Percentiles rank a stretch among this genome's conserved stretches.
These are phyloP conservation scores for Cercospora brassicicola DNA, from an alignment of 2,329 filamentous ascomycete genomes.

Conservation along the genomic window DNA sequence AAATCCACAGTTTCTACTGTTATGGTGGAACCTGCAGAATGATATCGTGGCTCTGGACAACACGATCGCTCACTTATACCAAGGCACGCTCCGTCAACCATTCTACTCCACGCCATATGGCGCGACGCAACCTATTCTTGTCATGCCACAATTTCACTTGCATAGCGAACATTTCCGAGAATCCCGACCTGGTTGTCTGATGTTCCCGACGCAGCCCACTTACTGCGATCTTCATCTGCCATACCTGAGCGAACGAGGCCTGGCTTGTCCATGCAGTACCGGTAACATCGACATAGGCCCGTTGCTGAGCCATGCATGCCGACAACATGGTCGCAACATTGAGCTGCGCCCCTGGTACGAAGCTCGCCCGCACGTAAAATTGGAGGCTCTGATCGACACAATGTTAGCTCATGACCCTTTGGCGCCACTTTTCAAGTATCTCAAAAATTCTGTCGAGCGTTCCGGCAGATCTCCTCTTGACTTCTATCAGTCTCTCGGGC, in stretches of 20 bases:
- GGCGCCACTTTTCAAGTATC: background rate
- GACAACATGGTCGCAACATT: background rate
- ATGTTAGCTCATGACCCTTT: background rate
- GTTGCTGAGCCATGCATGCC: background rate
- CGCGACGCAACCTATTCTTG: background rate
- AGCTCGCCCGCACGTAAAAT: background rate
- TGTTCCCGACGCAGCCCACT: background rate
- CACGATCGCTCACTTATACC: background rate
- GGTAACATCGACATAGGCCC: background rate
- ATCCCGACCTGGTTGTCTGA: background rate
- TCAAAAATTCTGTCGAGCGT: background rate
- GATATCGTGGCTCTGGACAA: background rate
- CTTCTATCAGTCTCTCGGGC: background rate
- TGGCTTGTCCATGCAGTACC: background rate
- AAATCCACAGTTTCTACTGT: background rate
- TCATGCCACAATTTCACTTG: background rate
- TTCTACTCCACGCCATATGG: background rate
- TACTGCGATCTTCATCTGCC: background rate
- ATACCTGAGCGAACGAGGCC: background rate
- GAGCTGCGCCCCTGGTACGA: background rate
- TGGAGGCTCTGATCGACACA: background rate
- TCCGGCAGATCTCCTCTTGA: background rate
- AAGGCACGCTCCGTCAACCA: background rate
- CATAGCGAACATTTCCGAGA: background rate
- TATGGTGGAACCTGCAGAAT: background rate